Percentiles rank a stretch among this genome's conserved stretches.
Conservation (phyloP, 164 flowering plant species). For the Saururus chinensis region DNA sequence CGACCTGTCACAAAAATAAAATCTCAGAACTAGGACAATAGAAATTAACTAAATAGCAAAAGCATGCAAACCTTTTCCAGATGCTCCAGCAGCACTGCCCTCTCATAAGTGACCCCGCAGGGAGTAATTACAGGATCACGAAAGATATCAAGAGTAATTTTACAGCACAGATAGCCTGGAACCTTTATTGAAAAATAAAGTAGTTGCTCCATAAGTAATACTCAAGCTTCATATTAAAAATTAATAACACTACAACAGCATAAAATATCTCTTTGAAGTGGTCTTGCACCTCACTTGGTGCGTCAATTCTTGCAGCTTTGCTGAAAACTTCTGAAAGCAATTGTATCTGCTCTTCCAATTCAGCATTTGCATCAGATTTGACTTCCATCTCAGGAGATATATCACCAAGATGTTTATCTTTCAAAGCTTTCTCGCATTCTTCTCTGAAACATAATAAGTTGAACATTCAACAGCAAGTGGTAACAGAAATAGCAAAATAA, state of each 20-base stretch:
- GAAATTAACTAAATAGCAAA: neutral
- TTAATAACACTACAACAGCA: no score
- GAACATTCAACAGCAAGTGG: neutral
- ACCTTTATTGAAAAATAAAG: conserved; percentile 35
- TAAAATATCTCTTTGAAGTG: neutral
- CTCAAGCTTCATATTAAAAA: neutral
- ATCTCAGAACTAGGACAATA: neutral
- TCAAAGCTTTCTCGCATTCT: conserved; percentile 65
- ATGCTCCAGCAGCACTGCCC: conserved; percentile 74
- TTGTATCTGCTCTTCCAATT: conserved; percentile 31
- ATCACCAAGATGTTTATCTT: conserved; percentile 35
- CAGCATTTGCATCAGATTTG: conserved; percentile 23
- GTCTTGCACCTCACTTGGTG: conserved; percentile 53
- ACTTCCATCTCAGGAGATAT: conserved; percentile 26
- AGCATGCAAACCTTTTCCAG: conserved; percentile 49
- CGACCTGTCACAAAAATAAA: conserved; percentile 41
- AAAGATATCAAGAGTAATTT: conserved; percentile 75
- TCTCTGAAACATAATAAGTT: conserved; percentile 29
- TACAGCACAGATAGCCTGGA: conserved; percentile 86
- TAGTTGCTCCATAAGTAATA: neutral
- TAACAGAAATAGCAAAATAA: neutral
- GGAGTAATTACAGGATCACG: conserved; percentile 95
- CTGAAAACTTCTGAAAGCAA: conserved; percentile 38
- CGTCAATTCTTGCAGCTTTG: conserved; percentile 66
- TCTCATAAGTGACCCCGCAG: conserved; percentile 84